These are phyloP conservation scores for Corylus americana DNA, from an alignment of 306 rosid genomes.

Conservation along the genomic window DNA sequence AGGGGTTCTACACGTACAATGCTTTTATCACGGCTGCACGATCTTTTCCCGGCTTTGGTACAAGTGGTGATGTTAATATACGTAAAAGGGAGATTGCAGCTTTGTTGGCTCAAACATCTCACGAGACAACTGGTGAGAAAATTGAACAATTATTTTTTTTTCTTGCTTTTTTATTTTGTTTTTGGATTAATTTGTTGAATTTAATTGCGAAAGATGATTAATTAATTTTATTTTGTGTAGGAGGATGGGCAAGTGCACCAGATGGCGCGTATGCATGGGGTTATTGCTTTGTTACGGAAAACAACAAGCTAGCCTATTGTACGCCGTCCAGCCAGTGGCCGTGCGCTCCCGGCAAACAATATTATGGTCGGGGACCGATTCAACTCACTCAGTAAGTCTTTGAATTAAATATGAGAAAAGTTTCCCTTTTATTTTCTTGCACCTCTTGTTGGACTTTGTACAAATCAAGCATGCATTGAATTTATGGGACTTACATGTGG, in stretches of 20 bases:
- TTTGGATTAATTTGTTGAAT: too few relatives aligned
- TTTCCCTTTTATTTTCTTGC: too few relatives aligned
- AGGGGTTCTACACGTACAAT: conserved; percentile 56
- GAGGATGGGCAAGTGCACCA: conserved; percentile 40
- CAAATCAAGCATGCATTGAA: too few relatives aligned
- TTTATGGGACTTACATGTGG: too few relatives aligned
- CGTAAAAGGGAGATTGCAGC: conserved; percentile 55
- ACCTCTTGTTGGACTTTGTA: too few relatives aligned
- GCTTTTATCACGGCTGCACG: conserved; percentile 61
- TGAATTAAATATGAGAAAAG: background rate
- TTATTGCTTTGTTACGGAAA: conserved; percentile 49
- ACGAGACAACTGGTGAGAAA: conserved; percentile 44
- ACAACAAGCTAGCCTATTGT: conserved; percentile 19
- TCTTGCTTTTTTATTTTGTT: too few relatives aligned
- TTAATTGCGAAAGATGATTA: too few relatives aligned
- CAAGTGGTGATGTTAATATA: conserved; percentile 30
- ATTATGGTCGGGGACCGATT: conserved; percentile 63
- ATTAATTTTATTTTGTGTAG: background rate
- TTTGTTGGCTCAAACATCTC: conserved; percentile 55
- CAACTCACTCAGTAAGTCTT: conserved; percentile 45
- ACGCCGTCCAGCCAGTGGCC: conserved; percentile 28
- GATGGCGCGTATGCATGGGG: conserved; percentile 82
- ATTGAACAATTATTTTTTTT: too few relatives aligned
- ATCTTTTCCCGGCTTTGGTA: conserved; percentile 45
- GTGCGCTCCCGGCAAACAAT: conserved; percentile 51